phyloP scores from a whole-genome alignment of 108 stramenopile species.

The Nannochloropsis gaditana region DNA sequence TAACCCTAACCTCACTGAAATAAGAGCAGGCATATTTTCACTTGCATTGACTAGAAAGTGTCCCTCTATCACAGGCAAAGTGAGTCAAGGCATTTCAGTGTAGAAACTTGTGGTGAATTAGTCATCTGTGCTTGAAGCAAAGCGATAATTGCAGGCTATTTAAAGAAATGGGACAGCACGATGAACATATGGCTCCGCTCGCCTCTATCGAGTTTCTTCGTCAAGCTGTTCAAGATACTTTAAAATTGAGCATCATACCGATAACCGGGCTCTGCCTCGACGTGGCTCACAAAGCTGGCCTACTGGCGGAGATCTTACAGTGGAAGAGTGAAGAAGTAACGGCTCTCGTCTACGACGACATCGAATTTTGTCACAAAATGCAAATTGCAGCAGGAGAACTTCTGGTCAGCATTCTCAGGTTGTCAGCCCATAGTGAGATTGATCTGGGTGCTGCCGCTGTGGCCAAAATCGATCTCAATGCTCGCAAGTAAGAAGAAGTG shows the following conservation, averaged over 20 bases:
- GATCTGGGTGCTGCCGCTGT: background rate
- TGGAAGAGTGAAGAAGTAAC: background rate
- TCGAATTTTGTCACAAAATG: background rate
- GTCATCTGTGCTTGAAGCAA: no score
- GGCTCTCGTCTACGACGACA: background rate
- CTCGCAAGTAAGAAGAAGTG: background rate
- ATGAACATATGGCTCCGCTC: no score
- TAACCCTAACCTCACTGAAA: no score
- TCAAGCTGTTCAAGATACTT: no score
- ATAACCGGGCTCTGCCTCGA: background rate
- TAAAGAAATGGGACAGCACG: no score
- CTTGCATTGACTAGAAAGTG: no score
- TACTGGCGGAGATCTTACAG: background rate
- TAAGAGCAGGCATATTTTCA: no score
- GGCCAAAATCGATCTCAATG: background rate
- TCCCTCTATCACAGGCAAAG: no score
- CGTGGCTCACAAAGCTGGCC: background rate
- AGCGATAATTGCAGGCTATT: no score
- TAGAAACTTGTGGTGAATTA: no score
- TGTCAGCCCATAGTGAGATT: background rate
- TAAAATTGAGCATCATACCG: background rate
- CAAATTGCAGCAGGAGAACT: background rate
- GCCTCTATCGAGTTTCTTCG: no score
- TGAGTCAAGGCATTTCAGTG: no score
- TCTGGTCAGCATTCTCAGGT: background rate